Base-by-base conservation (phyloP, 2,329 filamentous ascomycete species). In the Diaporthe velutina region DNA sequence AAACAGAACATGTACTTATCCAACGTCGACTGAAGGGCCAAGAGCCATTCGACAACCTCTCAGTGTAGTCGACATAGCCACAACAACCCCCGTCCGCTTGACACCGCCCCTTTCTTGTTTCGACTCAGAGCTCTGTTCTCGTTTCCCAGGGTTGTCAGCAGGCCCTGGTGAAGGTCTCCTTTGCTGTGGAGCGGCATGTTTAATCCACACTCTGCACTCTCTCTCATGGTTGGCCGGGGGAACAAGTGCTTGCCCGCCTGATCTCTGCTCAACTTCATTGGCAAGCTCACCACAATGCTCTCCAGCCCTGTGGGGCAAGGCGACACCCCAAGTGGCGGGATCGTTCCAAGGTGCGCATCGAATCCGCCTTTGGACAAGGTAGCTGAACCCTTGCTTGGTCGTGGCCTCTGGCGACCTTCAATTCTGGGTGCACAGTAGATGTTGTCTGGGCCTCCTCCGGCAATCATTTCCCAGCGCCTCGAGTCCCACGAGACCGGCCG, bases 401-500 rank as follows among this genome's bases (percentile, higher is more conserved):
- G 15, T 68, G n/a, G 50, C 48, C 45, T 25, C 45, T 50, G n/a
- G 45, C 35, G 64, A 35, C 35, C 40, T 35, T 33, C 40, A n/a
- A 25, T 52, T 68, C 9, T 19, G n/a, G n/a, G 33, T 40, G n/a
- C n/a, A 38, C 45, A 35, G 64, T 33, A 54, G n/a, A 40, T 38
- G 64, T 38, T 45, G 33, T 68, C 22, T 54, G 64, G 33, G 48
- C 64, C 22, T 35, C 19, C 9, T 38, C 22, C 33, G 45, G 61
- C 19, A n/a, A 13, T 38, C 45, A 67, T 52, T 35, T 33, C 45
- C 61, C 19, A 67, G 45, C n/a, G 35, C n/a, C 45, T 68, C 48
- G 64, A 28, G 48, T 40, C 48, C 8, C 48, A 68, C n/a, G 64
- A 68, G 64, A 68, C 64, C 40, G 40, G 64, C 8, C 48, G 64